These are phyloP conservation scores for Adansonia digitata DNA, from an alignment of 345 rosid species.

Conservation along the genomic window DNA sequence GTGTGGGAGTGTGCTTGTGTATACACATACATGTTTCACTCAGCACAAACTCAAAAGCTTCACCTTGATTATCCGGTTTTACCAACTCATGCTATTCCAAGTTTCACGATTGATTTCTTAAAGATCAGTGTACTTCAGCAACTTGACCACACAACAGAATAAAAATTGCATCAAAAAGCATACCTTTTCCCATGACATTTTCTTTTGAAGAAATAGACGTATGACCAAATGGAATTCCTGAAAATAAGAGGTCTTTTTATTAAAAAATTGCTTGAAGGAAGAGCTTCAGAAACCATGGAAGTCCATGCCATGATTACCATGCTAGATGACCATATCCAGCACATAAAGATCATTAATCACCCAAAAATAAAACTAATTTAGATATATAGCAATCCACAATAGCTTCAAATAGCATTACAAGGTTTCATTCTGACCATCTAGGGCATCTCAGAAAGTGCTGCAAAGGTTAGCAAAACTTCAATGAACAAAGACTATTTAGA, in stretches of 20 bases:
- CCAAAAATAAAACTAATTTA: neutral
- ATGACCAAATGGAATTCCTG: constrained; percentile 92
- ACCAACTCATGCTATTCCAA: neutral
- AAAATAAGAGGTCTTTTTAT: constrained; percentile 59
- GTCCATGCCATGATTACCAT: constrained; percentile 17
- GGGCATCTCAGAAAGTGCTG: neutral
- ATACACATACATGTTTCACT: neutral
- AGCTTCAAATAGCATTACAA: neutral
- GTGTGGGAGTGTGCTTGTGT: neutral
- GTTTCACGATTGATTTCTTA: neutral
- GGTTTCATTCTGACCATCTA: neutral
- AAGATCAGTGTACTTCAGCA: constrained; percentile 3
- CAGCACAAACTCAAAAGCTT: neutral
- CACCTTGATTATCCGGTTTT: neutral
- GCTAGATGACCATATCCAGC: neutral
- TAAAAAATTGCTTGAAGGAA: constrained; percentile 27
- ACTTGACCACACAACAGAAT: constrained; percentile 7
- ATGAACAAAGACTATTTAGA: neutral
- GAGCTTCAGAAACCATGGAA: constrained; percentile 23
- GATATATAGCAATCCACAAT: neutral
- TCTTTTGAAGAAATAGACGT: constrained; percentile 73
- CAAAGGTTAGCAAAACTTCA: neutral
- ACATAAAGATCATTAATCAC: constrained; percentile 3
- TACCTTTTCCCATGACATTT: constrained; percentile 91
- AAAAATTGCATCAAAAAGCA: constrained; percentile 25